A percentile compares a stretch with the other conserved stretches of the same genome.
These are phyloP conservation scores for Candida verbasci DNA, from an alignment of 805 yeast species.

Conservation along the genomic window DNA sequence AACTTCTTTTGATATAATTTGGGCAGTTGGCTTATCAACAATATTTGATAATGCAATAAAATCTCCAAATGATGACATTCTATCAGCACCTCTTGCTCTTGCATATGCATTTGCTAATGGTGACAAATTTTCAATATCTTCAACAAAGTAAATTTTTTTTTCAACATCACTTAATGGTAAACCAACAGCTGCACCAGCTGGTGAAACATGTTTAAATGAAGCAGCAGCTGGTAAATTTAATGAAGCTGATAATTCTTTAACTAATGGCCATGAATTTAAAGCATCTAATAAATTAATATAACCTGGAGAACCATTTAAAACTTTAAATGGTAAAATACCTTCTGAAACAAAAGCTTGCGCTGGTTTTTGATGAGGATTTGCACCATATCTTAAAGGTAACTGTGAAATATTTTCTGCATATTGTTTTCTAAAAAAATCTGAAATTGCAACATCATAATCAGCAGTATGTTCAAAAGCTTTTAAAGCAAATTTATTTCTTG, in stretches of 20 bases:
- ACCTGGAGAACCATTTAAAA: conserved; percentile 92
- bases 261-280: conserved; percentile 97
- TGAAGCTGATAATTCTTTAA: conserved; percentile 91
- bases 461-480: conserved; percentile 99
- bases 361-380: conserved; percentile 98
- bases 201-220: conserved; percentile 96
- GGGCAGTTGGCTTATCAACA: conserved; percentile 95
- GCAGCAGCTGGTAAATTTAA: conserved; percentile 98
- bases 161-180: conserved; percentile 86
- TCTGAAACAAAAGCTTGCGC: conserved; percentile 91
- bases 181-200: conserved; percentile 99
- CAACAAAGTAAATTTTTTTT: conserved; percentile 92
- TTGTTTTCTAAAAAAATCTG: conserved; percentile 96
- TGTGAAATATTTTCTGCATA: conserved; percentile 87
- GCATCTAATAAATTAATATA: conserved; percentile 96
- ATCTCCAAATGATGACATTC: conserved; percentile 99
- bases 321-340: conserved; percentile 92
- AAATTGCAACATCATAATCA: conserved; percentile 90
- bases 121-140: conserved; percentile 89
- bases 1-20: conserved; percentile 95
- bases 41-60: conserved; percentile 95
- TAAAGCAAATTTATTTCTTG: conserved; percentile 82
- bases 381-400: conserved; percentile 95
- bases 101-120: conserved; percentile 98
- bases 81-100: conserved; percentile 99